Conservation (phyloP, 108 stramenopile species). For the Skeletonema menzelii region DNA sequence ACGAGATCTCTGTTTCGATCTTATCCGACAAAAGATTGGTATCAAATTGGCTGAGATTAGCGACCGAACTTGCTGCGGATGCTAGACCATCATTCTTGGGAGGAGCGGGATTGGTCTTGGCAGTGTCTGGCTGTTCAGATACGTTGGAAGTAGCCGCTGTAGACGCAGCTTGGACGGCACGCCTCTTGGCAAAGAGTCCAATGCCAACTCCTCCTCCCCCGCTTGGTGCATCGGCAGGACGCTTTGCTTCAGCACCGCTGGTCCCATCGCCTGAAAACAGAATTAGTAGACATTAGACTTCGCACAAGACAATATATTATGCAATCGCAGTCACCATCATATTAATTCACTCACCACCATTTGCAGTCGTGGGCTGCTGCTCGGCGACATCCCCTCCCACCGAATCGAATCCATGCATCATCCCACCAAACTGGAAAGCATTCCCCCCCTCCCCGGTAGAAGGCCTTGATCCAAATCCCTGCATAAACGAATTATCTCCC, state of each 20-base stretch:
- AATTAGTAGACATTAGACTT: not conserved
- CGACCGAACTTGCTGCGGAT: not conserved
- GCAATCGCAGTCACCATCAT: not conserved
- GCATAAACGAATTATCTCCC: not conserved
- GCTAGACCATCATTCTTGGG: not conserved
- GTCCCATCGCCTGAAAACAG: not conserved
- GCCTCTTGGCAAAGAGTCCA: constrained; percentile 18
- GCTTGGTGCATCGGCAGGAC: not conserved
- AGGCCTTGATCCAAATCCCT: not conserved
- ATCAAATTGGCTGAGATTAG: constrained; percentile 20
- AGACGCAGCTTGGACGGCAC: not conserved
- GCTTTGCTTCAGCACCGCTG: constrained; percentile 7
- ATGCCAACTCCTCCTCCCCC: constrained; percentile 5
- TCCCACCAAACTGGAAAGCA: not conserved
- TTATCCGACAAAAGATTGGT: constrained; percentile 8
- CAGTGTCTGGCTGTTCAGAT: not conserved
- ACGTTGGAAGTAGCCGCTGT: not conserved
- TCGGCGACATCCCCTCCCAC: not conserved
- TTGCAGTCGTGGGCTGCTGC: not conserved
- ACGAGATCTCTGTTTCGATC: not conserved
- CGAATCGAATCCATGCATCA: not conserved
- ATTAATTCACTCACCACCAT: not conserved
- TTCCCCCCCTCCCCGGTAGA: not conserved
- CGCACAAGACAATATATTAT: not conserved
- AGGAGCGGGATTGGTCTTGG: not conserved